Evolutionary conservation across 345 rosid species (phyloP).

Genomic region (Moricandia moricandioides): DNA sequence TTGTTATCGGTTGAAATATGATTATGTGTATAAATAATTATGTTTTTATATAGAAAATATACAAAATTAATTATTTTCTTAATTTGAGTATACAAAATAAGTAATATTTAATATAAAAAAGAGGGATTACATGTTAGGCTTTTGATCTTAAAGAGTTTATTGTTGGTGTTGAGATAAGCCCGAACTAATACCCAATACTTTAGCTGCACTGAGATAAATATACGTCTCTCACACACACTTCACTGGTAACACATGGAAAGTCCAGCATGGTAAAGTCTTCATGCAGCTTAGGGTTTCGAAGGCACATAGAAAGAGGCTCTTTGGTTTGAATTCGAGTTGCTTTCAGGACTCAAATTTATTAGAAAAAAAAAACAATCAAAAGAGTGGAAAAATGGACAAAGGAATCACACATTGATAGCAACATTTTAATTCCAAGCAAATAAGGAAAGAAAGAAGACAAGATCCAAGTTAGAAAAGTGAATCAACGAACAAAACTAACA

Average conservation of each 20-base stretch:
- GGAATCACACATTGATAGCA: background rate
- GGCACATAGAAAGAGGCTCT: too few relatives aligned
- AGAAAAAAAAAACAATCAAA: background rate
- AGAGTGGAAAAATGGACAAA: background rate
- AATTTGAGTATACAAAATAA: too few relatives aligned
- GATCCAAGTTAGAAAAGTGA: background rate
- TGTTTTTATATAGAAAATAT: too few relatives aligned
- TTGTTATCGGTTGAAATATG: too few relatives aligned
- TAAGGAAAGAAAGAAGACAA: background rate
- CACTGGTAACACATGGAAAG: too few relatives aligned
- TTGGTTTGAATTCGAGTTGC: too few relatives aligned
- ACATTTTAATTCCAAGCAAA: conserved; percentile 17
- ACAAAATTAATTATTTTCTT: too few relatives aligned
- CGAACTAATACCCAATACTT: background rate
- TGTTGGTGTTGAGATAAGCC: background rate
- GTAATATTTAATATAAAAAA: too few relatives aligned
- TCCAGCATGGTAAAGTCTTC: too few relatives aligned
- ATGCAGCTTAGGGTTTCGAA: too few relatives aligned
- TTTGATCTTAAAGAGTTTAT: background rate
- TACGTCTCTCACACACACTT: background rate
- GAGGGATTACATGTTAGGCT: background rate
- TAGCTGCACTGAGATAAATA: background rate
- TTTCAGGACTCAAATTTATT: background rate
- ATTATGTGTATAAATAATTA: too few relatives aligned
- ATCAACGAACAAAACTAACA: conserved; percentile 16